Evolutionary conservation across 208 protist species (phyloP).

Genomic region (Leishmania mexicana): DNA sequence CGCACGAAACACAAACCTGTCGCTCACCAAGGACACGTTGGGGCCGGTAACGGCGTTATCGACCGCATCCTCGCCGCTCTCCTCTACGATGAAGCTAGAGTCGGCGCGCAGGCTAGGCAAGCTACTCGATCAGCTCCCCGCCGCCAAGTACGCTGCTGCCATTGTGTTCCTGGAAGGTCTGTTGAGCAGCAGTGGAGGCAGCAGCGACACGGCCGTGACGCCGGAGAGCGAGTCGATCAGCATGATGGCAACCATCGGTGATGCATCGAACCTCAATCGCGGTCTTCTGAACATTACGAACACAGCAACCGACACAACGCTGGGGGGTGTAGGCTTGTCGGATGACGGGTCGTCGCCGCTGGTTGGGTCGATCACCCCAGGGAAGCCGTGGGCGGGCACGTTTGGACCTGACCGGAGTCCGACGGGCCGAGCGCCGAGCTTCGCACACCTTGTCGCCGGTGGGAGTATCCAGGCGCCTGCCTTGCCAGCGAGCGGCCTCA

Average conservation of each 20-base stretch:
- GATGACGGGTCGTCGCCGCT: slow-evolving; percentile 12
- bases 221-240: slow-evolving; percentile 20
- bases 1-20: background rate
- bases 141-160: slow-evolving; percentile 48
- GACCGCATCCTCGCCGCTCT: slow-evolving; percentile 7
- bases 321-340: background rate
- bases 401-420: slow-evolving; percentile 9
- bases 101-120: slow-evolving; percentile 31
- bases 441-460: background rate
- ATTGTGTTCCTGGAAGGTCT: slow-evolving; percentile 72
- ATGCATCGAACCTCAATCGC: slow-evolving; percentile 9
- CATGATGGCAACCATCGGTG: slow-evolving; percentile 22
- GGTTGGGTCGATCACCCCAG: background rate
- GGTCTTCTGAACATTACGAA: slow-evolving; percentile 5
- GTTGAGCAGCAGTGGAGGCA: slow-evolving; percentile 23
- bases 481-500: background rate
- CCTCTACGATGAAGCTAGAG: slow-evolving; percentile 18
- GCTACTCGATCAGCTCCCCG: slow-evolving; percentile 55
- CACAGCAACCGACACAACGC: background rate
- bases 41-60: background rate
- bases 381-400: slow-evolving; percentile 10
- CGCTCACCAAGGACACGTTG: background rate
- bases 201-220: slow-evolving; percentile 9
- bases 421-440: slow-evolving; percentile 1
- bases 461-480: background rate